Base-by-base conservation (phyloP, 257 asterid species). In the Capsicum rhomboideum region DNA sequence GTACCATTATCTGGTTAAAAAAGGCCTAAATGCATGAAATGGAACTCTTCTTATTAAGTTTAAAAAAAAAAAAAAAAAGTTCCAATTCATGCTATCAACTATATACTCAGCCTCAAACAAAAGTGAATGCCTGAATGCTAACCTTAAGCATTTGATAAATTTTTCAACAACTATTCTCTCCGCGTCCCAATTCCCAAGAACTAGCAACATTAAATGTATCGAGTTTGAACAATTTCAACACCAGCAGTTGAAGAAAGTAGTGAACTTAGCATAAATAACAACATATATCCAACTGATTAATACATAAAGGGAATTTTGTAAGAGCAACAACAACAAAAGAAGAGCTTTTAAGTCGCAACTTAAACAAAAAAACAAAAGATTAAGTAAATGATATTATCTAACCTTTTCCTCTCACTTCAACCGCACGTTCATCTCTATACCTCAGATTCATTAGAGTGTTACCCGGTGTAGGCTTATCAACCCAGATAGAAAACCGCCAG, bases 391-490 rank as follows among this genome's bases (percentile, higher is more conserved):
- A 49, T 0, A 2, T 2, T 23, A 26, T 49, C 91, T 72, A 66
- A 92, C 99, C 96, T 94, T 94, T 91, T 80, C 89, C 98, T 85
- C 87, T 88, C 56, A 88, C 88, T 89, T 91, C 97, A 85, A 91
- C 85, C 2, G 95, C 97, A n/a, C 92, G 92, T 84, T 94, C 98
- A 87, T 96, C 99, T 89, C 97, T 91, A 80, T 93, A 96, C 82
- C 93, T 88, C 86, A 91, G 78, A 83, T 92, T 92, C 95, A 94
- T 92, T 87, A 92, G 91, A 82, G 91, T 89, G 78, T 93, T 96
- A 50, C 98, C 98, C 55, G 97, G 98, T 14, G 97, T 96, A 85
- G 98, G 98, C 89, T 94, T 93, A 87, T 96, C 97, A 44, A 94
- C 98, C 98, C 99, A 92, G 68, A 96, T 91, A 56, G 97, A 96